Percentiles rank a stretch among this genome's conserved stretches.
Conservation (phyloP, 2,329 filamentous ascomycete genomes). For the Alternaria burnsii region DNA sequence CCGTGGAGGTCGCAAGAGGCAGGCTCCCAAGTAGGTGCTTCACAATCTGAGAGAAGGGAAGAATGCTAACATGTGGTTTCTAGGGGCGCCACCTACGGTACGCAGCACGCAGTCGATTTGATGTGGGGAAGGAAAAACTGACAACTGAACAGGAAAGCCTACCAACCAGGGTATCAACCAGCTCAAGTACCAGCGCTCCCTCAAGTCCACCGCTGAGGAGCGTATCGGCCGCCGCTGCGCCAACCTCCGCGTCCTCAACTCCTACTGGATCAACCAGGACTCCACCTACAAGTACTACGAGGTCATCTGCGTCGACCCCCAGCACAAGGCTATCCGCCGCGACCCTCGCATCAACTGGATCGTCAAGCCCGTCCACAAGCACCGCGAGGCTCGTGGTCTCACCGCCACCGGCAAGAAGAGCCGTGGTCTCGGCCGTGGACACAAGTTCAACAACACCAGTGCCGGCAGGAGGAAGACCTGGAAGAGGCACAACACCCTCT, state of each 20-base stretch:
- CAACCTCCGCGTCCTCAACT: constrained; percentile 99
- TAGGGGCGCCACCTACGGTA: constrained; percentile 96
- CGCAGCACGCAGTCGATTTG: constrained; percentile 48
- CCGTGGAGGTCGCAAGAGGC: constrained; percentile 98
- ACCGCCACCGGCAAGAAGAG: constrained; percentile 99
- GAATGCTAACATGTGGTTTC: constrained; percentile 38
- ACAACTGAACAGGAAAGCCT: constrained; percentile 80
- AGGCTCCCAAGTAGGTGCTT: constrained; percentile 73
- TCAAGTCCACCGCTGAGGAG: constrained; percentile 98
- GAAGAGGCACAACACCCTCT: constrained; percentile 99
- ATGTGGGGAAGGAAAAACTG: constrained; percentile 25
- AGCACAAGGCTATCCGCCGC: constrained; percentile 99
- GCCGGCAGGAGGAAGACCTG: constrained; percentile 99
- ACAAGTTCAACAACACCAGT: constrained; percentile 98
- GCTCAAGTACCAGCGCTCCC: constrained; percentile 99
- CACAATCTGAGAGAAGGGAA: background rate
- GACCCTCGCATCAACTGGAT: constrained; percentile 99
- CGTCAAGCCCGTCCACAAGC: constrained; percentile 99
- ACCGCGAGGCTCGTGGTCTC: constrained; percentile 97
- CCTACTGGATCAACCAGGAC: constrained; percentile 99
- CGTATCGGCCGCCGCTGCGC: constrained; percentile 99
- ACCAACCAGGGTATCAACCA: constrained; percentile 99
- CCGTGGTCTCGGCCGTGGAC: constrained; percentile 98
- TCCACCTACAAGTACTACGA: constrained; percentile 99
- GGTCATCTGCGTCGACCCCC: constrained; percentile 98